phyloP scores from a whole-genome alignment of 1,284 basidiomycete species.

The Leccinum subatratum region DNA sequence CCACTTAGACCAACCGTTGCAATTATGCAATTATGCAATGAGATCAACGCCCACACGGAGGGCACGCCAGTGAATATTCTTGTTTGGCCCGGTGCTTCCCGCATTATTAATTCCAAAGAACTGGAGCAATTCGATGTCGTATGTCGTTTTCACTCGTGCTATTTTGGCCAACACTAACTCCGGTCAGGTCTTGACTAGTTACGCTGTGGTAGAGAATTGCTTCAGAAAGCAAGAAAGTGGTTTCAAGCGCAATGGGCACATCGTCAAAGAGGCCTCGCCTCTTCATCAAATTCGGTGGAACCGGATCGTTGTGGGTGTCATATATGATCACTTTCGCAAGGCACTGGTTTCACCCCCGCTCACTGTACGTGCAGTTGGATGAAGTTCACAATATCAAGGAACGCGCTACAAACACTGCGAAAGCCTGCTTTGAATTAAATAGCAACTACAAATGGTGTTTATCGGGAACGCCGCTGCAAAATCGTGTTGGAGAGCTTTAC shows the following conservation, averaged over 20 bases:
- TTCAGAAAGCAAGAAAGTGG: slow-evolving; percentile 92
- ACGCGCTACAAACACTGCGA: slow-evolving; percentile 90
- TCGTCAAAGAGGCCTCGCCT: slow-evolving; percentile 86
- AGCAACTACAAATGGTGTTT: slow-evolving; percentile 90
- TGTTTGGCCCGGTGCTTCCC: slow-evolving; percentile 86
- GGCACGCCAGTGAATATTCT: slow-evolving; percentile 78
- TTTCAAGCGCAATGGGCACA: slow-evolving; percentile 80
- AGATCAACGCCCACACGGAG: slow-evolving; percentile 80
- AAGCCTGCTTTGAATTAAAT: slow-evolving; percentile 86
- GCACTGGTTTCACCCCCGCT: slow-evolving; percentile 1
- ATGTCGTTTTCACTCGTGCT: slow-evolving; percentile 30
- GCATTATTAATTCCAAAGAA: slow-evolving; percentile 59
- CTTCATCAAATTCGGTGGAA: slow-evolving; percentile 88
- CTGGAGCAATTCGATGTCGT: slow-evolving; percentile 87
- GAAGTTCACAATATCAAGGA: slow-evolving; percentile 99
- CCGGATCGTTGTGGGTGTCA: slow-evolving; percentile 56
- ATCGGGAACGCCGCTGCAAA: slow-evolving; percentile 96
- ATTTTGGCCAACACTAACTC: slow-evolving; percentile 9
- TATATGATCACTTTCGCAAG: not conserved
- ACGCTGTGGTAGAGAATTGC: slow-evolving; percentile 84
- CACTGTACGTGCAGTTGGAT: slow-evolving; percentile 60
- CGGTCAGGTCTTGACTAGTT: slow-evolving; percentile 63
- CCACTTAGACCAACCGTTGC: slow-evolving; percentile 80
- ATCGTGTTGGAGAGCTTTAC: slow-evolving; percentile 96
- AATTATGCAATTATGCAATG: slow-evolving; percentile 98